Evolutionary conservation across 345 rosid genomes (phyloP), one percentile per base, ranked within the genome.

Genomic region (Hibiscus syriacus): DNA sequence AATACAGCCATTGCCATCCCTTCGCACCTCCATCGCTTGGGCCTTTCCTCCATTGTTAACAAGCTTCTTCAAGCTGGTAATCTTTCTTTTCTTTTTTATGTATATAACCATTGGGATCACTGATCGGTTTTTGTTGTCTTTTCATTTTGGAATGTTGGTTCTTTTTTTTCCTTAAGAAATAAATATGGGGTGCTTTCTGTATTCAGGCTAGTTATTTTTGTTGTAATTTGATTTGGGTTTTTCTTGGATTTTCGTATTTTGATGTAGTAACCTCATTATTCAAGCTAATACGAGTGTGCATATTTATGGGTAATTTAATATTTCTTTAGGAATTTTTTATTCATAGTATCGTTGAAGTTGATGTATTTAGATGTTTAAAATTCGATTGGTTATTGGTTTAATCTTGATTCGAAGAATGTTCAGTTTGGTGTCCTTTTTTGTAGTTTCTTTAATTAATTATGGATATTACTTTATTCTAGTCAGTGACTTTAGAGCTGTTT

Each of bases 1-100:
- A 60, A 78, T 25, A 72, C 80, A 72, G 63, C 92, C 69, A 78
- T 91, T 50, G 86, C 92, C 17, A 87, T 94, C 73, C 97, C 99
- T 53, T 80, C 97, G 17, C 79, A 81, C 60, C 85, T 89, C 81
- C 89, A 97, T 43, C 89, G 99, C 38, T 73, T 86, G 23, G 96
- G 96, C 52, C 95, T 94, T 67, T 94, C 99, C 78, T 73, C 88
- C 27, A 76, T 95, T 26, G 90, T 92, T 70, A 95, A 92, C 80
- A 73, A 69, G 66, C 79, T 87, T 50, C 85, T 87, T 50, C 70
- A 80, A 76, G 60, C 70, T 23, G 70, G 70, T 67, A 52, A 16
- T 14, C 0, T 45, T 2, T 9, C n/a, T n/a, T n/a, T n/a, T n/a
- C n/a, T 10, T n/a, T 9, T 34, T 34, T 10, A 38, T 38, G 13